Evolutionary conservation across 768 basidiomycete genomes (phyloP), one percentile per base, ranked within the genome.

Genomic region (Lactarius psammicola): DNA sequence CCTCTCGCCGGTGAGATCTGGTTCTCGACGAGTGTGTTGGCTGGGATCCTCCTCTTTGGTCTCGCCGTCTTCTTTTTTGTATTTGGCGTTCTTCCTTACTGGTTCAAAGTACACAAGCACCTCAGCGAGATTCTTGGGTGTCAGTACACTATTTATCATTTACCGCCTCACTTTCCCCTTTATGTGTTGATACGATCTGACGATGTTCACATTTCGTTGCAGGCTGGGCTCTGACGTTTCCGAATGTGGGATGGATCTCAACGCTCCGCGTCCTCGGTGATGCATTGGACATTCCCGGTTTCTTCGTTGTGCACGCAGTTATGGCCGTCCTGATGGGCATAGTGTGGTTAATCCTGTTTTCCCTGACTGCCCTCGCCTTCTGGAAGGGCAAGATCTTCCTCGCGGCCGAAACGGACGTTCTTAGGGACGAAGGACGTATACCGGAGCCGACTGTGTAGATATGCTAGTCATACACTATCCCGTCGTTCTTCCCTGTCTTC

Each of bases 181-280:
- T 23, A n/a, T 56, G 60, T 26, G 42, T n/a, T 44, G 31, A 54
- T 42, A 23, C 36, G n/a, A 26, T 54, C 34, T 49, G 62, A 51
- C 56, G 17, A 30, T 31, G 30, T 38, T 33, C 2, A 11, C 11
- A 18, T 26, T 34, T 20, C 8, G 34, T 40, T 44, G 1, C 55
- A 78, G 78, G 76, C 69, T 81, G 81, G 81, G 81, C 80, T 4
- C 66, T 82, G 59, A 81, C 80, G 0, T 82, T 82, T 71, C 80
- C 80, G 5, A 81, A 81, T 66, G 78, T 81, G 23, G 80, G 81
- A 36, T 82, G 81, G 80, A 82, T 82, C 55, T 74, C 77, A 17
- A 77, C 76, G 8, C 67, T 80, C 20, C 75, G 79, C 46, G 74
- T 78, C 38, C 71, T 82, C 30, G 81, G 78, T 26, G 79, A 81